A percentile compares a stretch with the other conserved stretches of the same genome.
Evolutionary conservation across 441 rosid genomes (phyloP).

Genomic region (Corymbia calophylla): DNA sequence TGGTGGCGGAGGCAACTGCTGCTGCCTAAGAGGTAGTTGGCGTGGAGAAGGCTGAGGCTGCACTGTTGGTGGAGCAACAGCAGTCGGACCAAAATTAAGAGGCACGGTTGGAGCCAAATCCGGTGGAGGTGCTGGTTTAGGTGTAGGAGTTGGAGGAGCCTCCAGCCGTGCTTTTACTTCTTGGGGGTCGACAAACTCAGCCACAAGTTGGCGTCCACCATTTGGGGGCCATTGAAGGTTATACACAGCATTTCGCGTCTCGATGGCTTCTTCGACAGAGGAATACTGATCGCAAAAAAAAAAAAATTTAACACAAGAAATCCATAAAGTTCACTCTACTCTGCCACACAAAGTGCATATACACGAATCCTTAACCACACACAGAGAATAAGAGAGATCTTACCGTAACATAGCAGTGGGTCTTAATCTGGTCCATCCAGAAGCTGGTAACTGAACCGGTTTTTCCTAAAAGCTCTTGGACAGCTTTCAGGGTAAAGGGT

Average conservation of each 20-base stretch:
- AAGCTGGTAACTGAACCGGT: conserved; percentile 71
- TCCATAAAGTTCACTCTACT: neutral
- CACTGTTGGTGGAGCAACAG: conserved; percentile 22
- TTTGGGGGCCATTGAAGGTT: conserved; percentile 94
- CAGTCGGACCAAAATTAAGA: conserved; percentile 18
- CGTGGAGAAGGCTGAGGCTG: conserved; percentile 44
- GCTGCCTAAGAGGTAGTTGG: conserved; percentile 40
- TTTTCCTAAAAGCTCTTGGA: conserved; percentile 86
- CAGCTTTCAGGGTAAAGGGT: conserved; percentile 95
- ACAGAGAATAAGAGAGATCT: conserved; percentile 10
- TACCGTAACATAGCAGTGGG: conserved; percentile 92
- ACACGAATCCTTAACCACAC: neutral
- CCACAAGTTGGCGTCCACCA: conserved; percentile 77
- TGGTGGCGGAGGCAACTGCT: conserved; percentile 53
- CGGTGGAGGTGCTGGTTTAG: conserved; percentile 1
- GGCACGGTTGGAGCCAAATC: conserved; percentile 27
- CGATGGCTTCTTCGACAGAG: conserved; percentile 74
- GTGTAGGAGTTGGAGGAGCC: conserved; percentile 22
- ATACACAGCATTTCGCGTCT: conserved; percentile 83
- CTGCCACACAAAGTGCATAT: neutral
- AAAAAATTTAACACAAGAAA: neutral
- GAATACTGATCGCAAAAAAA: conserved; percentile 51
- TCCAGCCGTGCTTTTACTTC: conserved; percentile 68
- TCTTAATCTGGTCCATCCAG: conserved; percentile 99
- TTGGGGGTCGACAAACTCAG: conserved; percentile 81